These are phyloP conservation scores for Exophiala mesophila DNA, from an alignment of 2,329 filamentous ascomycete species.

Conservation along the genomic window DNA sequence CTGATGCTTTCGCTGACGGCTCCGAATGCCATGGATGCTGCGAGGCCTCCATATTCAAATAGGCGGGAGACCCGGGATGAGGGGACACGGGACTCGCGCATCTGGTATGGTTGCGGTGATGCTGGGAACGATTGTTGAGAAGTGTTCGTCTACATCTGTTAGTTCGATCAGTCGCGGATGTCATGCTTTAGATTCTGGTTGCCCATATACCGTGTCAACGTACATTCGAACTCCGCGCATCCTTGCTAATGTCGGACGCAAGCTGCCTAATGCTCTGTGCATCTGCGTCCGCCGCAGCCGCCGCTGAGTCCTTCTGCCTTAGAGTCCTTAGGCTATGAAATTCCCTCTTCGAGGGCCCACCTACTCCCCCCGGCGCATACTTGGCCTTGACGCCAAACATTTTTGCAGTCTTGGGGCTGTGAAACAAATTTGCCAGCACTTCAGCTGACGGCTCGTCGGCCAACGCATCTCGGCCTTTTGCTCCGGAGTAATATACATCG, in stretches of 20 bases:
- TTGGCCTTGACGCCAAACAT: conserved; percentile 48
- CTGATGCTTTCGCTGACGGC: conserved; percentile 81
- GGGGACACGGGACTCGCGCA: conserved; percentile 86
- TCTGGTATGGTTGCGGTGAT: conserved; percentile 51
- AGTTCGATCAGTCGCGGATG: conserved; percentile 42
- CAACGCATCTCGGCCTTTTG: conserved; percentile 25
- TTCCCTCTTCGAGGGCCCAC: conserved; percentile 5
- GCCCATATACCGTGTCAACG: no score
- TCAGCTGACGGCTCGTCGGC: conserved; percentile 48
- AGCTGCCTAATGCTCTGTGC: conserved; percentile 42
- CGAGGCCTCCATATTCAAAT: conserved; percentile 92
- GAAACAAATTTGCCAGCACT: conserved; percentile 58
- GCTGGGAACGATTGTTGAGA: conserved; percentile 48
- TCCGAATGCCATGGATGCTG: conserved; percentile 91
- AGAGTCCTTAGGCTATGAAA: conserved; percentile 18
- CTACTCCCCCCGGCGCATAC: conserved; percentile 21
- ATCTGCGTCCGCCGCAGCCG: conserved; percentile 23
- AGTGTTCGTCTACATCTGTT: conserved; percentile 39
- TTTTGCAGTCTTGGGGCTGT: conserved; percentile 51
- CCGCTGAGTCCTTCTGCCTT: conserved; percentile 14
- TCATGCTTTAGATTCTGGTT: no score
- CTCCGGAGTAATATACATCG: conserved; percentile 48
- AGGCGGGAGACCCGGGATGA: conserved; percentile 79
- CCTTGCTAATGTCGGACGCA: conserved; percentile 44
- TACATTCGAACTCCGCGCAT: conserved; percentile 33